Evolutionary conservation across 805 yeast genomes (phyloP).

Genomic region (Candida taoyuanica): DNA sequence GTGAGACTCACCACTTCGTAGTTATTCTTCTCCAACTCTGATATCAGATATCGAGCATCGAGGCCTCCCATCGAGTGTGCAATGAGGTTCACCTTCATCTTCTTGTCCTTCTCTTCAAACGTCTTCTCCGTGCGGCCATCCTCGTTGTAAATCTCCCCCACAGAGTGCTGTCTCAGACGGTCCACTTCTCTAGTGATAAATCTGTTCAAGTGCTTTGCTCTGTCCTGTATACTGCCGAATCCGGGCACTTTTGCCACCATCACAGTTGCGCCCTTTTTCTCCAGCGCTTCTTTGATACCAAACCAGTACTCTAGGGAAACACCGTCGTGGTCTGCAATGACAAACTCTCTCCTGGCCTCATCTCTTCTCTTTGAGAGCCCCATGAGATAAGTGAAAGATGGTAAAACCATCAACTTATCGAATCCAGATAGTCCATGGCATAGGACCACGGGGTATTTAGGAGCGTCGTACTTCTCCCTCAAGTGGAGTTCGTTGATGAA

Average conservation of each 20-base stretch:
- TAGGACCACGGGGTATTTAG: conserved; percentile 68
- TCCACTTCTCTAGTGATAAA: conserved; percentile 37
- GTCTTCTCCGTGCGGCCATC: conserved; percentile 9
- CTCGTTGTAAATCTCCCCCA: conserved; percentile 25
- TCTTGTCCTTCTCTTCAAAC: conserved; percentile 24
- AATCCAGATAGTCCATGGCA: conserved; percentile 90
- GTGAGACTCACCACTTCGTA: conserved; percentile 71
- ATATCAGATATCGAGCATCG: conserved; percentile 73
- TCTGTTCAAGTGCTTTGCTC: conserved; percentile 56
- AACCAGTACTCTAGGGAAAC: conserved; percentile 69
- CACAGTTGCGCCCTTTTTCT: conserved; percentile 60
- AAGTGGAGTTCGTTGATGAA: conserved; percentile 17
- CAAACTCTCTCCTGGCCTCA: conserved; percentile 12
- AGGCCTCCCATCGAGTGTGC: conserved; percentile 96
- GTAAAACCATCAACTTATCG: conserved; percentile 47
- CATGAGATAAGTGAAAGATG: conserved; percentile 33
- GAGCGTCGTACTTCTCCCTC: conserved; percentile 45
- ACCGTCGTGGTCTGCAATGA: conserved; percentile 30
- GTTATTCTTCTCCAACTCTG: conserved; percentile 39
- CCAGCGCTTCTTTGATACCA: conserved; percentile 64
- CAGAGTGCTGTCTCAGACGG: conserved; percentile 17
- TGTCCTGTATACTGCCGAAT: conserved; percentile 64
- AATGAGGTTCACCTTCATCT: conserved; percentile 60
- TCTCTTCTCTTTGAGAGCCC: conserved; percentile 17
- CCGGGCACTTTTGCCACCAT: conserved; percentile 78